These are phyloP conservation scores for Eutypella sp. DNA, from an alignment of 2,329 filamentous ascomycete genomes.

Conservation along the genomic window DNA sequence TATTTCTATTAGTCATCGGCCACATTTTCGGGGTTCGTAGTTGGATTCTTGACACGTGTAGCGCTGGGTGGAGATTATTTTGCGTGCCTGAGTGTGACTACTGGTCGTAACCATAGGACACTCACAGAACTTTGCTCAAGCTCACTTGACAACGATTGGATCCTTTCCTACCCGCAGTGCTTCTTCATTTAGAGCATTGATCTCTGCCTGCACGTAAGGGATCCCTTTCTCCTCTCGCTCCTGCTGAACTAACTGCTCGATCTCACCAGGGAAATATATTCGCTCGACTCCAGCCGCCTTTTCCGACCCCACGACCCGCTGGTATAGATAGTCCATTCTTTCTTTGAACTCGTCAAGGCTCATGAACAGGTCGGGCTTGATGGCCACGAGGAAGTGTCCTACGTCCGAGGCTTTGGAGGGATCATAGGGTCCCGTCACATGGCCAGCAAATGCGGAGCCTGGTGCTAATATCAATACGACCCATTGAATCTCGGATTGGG, in stretches of 20 bases:
- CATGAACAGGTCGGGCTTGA: constrained; percentile 74
- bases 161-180: constrained; percentile 39
- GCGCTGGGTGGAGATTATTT: no score
- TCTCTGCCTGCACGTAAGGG: constrained; percentile 51
- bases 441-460: constrained; percentile 72
- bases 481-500: background rate
- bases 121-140: no score
- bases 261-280: constrained; percentile 59
- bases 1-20: no score
- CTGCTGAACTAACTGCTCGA: constrained; percentile 51
- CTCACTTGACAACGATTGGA: constrained; percentile 15
- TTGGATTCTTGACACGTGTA: no score
- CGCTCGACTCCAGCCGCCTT: constrained; percentile 52
- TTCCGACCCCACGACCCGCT: constrained; percentile 47
- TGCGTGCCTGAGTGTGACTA: no score
- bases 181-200: constrained; percentile 51
- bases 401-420: constrained; percentile 63
- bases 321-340: constrained; percentile 52
- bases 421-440: constrained; percentile 74
- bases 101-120: no score
- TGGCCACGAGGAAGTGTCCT: constrained; percentile 67
- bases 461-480: background rate
- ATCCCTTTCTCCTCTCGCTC: constrained; percentile 52
- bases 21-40: no score
- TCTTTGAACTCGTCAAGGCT: constrained; percentile 62